phyloP scores from a whole-genome alignment of 768 basidiomycete genomes.

The Suillus cothurnatus region DNA sequence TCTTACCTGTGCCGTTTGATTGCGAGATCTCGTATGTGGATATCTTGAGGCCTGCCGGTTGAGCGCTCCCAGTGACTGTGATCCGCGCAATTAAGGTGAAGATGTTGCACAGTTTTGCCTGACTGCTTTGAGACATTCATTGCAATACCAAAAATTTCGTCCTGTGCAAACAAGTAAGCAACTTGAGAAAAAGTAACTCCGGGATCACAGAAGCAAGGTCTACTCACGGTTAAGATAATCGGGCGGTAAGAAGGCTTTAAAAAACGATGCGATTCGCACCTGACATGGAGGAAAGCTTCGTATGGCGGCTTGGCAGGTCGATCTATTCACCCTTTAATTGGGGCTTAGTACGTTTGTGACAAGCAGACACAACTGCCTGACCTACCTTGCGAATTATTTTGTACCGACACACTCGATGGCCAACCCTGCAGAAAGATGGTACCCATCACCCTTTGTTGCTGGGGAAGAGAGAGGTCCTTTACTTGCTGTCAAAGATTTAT shows the following conservation, averaged over 20 bases:
- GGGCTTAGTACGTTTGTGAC: background rate
- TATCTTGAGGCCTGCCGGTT: background rate
- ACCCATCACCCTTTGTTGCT: background rate
- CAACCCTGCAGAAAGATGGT: too few relatives aligned
- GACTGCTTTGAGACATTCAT: too few relatives aligned
- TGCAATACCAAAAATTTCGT: too few relatives aligned
- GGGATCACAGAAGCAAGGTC: background rate
- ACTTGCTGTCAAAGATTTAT: background rate
- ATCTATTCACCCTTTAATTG: background rate
- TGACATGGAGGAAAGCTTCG: background rate
- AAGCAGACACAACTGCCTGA: too few relatives aligned
- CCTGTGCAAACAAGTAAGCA: background rate
- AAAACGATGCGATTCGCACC: background rate
- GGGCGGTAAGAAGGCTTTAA: background rate
- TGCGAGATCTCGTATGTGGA: background rate
- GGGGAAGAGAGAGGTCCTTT: background rate
- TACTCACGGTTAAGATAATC: background rate
- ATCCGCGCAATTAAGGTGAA: background rate
- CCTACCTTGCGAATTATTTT: background rate
- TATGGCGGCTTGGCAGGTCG: background rate
- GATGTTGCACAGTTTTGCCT: background rate
- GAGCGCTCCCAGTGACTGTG: background rate
- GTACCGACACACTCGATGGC: too few relatives aligned
- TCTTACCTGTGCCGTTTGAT: background rate
- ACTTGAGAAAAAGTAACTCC: background rate